These are phyloP conservation scores for Solanum lycopersicoides DNA, from an alignment of 257 asterid species.

Conservation along the genomic window DNA sequence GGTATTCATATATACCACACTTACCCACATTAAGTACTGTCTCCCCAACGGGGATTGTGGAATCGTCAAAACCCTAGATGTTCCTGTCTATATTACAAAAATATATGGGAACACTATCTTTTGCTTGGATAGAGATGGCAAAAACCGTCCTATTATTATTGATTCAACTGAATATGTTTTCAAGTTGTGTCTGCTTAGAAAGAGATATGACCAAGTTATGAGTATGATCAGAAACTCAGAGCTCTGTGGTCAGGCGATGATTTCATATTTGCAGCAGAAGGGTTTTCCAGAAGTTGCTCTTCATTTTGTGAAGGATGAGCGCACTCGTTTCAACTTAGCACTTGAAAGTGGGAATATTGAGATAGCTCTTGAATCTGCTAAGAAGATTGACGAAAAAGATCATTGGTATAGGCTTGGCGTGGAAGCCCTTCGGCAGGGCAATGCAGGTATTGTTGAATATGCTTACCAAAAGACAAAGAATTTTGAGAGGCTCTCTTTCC, in stretches of 20 bases:
- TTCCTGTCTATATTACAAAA: constrained; percentile 82
- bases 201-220: constrained; percentile 91
- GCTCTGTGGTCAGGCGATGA: constrained; percentile 98
- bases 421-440: constrained; percentile 98
- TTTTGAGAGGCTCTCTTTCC: constrained; percentile 84
- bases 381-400: constrained; percentile 85
- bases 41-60: constrained; percentile 97
- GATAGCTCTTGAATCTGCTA: constrained; percentile 84
- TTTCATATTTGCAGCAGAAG: constrained; percentile 95
- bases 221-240: constrained; percentile 87
- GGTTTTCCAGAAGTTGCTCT: constrained; percentile 98
- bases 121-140: constrained; percentile 96
- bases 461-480: constrained; percentile 87
- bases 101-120: constrained; percentile 76
- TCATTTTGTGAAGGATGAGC: constrained; percentile 94
- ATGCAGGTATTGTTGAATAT: constrained; percentile 84
- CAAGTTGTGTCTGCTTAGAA: constrained; percentile 62
- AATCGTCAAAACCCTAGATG: constrained; percentile 83
- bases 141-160: constrained; percentile 75
- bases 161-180: constrained; percentile 87
- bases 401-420: constrained; percentile 90
- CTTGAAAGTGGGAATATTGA: constrained; percentile 92
- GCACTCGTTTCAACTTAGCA: constrained; percentile 80
- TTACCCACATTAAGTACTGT: constrained; percentile 93
- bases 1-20: constrained; percentile 79